Evolutionary conservation across 1,284 basidiomycete genomes (phyloP).

Genomic region (Ceratobasidium sp.): DNA sequence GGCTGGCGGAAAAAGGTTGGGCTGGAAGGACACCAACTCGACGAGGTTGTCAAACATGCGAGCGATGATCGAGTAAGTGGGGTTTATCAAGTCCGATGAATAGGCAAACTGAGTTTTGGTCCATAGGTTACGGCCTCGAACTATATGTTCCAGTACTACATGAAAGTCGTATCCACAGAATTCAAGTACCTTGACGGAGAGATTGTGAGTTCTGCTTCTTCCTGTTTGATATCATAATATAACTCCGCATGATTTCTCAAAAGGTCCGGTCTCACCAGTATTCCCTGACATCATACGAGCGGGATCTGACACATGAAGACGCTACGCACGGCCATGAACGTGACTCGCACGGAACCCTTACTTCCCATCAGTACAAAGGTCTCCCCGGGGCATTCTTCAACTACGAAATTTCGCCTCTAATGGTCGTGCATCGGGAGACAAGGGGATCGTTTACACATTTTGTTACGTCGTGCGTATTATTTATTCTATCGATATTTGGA

Average conservation of each 20-base stretch:
- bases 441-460: constrained; percentile 98
- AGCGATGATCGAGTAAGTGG: constrained; percentile 51
- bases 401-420: constrained; percentile 96
- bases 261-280: constrained; percentile 91
- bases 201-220: constrained; percentile 64
- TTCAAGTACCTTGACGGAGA: constrained; percentile 87
- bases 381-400: constrained; percentile 92
- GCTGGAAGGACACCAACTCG: constrained; percentile 83
- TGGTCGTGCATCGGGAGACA: constrained; percentile 89
- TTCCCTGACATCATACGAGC: constrained; percentile 95
- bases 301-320: constrained; percentile 75
- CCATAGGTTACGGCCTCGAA: constrained; percentile 74
- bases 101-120: neutral
- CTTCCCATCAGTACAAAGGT: constrained; percentile 86
- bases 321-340: constrained; percentile 59
- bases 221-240: neutral
- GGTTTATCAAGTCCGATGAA: constrained; percentile 15
- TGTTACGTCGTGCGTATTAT: constrained; percentile 84
- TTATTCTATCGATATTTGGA: too few relatives aligned
- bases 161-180: constrained; percentile 96
- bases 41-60: constrained; percentile 77
- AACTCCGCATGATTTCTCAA: neutral
- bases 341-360: constrained; percentile 78
- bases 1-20: constrained; percentile 82
- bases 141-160: constrained; percentile 97